Evolutionary conservation across 176 grass and related monocot species (phyloP).

Genomic region (Luzula sylvatica): DNA sequence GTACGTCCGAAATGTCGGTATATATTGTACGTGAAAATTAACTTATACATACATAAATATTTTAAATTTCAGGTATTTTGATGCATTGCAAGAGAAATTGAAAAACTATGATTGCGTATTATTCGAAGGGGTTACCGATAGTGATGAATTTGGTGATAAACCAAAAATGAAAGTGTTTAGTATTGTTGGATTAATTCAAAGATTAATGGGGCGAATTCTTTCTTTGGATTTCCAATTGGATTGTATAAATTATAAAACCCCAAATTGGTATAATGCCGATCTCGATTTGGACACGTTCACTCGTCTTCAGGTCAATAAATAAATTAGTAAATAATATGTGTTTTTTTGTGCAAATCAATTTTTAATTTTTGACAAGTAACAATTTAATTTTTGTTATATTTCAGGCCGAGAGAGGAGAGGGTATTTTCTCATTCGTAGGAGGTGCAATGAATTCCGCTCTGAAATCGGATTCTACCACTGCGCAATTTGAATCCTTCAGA

Average conservation of each 20-base stretch:
- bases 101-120: constrained; percentile 68
- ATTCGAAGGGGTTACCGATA: constrained; percentile 71
- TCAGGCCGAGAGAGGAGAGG: constrained; percentile 80
- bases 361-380: no score
- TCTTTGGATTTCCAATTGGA: constrained; percentile 85
- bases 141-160: constrained; percentile 32
- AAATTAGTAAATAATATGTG: neutral
- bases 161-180: constrained; percentile 53
- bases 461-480: constrained; percentile 47
- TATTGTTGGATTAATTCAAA: constrained; percentile 79
- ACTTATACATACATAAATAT: no score
- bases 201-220: constrained; percentile 64
- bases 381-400: constrained; percentile 10
- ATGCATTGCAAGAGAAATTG: constrained; percentile 59
- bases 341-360: constrained; percentile 2
- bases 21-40: neutral
- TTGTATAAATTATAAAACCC: constrained; percentile 67
- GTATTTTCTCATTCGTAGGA: constrained; percentile 47
- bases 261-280: constrained; percentile 80
- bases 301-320: constrained; percentile 60
- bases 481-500: constrained; percentile 51
- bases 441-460: constrained; percentile 61
- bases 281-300: constrained; percentile 83
- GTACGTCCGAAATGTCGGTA: constrained; percentile 21
- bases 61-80: constrained; percentile 49